Evolutionary conservation across 768 basidiomycete species (phyloP).

Genomic region (Amanita phalloides): DNA sequence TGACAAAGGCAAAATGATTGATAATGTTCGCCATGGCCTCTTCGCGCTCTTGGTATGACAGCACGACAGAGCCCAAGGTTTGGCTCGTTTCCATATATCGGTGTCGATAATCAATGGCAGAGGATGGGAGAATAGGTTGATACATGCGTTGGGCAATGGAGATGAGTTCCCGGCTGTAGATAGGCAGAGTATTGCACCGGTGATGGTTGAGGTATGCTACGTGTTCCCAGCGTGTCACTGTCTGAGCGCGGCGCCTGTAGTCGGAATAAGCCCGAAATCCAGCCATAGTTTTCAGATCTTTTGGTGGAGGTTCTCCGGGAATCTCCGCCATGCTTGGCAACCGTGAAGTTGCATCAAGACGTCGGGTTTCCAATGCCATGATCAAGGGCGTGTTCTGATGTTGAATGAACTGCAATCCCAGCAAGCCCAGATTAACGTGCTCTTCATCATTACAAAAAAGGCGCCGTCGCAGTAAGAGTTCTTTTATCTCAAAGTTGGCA

Average conservation of each 20-base stretch:
- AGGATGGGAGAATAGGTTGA: constrained; percentile 41
- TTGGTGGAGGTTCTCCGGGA: constrained; percentile 56
- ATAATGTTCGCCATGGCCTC: constrained; percentile 41
- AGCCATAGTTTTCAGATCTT: constrained; percentile 63
- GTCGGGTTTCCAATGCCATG: constrained; percentile 39
- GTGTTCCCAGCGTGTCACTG: constrained; percentile 55
- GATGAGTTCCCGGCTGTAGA: constrained; percentile 39
- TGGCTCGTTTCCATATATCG: constrained; percentile 33
- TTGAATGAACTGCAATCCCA: constrained; percentile 55
- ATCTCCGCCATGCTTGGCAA: constrained; percentile 43
- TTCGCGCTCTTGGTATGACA: constrained; percentile 53
- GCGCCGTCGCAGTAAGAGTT: constrained; percentile 72
- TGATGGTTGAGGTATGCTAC: constrained; percentile 64
- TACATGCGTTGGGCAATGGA: constrained; percentile 24
- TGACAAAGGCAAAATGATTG: constrained; percentile 70
- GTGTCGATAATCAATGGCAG: constrained; percentile 25
- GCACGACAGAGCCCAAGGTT: constrained; percentile 37
- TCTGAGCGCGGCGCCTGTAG: constrained; percentile 37
- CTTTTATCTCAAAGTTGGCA: constrained; percentile 79
- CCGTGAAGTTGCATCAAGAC: constrained; percentile 47
- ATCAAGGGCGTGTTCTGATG: constrained; percentile 42
- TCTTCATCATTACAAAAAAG: constrained; percentile 48
- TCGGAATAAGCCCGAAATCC: constrained; percentile 54
- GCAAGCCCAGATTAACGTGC: constrained; percentile 44
- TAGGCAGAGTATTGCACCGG: constrained; percentile 44